These are phyloP conservation scores for Xylaria cubensis DNA, from an alignment of 495 filamentous ascomycete species.

Conservation along the genomic window DNA sequence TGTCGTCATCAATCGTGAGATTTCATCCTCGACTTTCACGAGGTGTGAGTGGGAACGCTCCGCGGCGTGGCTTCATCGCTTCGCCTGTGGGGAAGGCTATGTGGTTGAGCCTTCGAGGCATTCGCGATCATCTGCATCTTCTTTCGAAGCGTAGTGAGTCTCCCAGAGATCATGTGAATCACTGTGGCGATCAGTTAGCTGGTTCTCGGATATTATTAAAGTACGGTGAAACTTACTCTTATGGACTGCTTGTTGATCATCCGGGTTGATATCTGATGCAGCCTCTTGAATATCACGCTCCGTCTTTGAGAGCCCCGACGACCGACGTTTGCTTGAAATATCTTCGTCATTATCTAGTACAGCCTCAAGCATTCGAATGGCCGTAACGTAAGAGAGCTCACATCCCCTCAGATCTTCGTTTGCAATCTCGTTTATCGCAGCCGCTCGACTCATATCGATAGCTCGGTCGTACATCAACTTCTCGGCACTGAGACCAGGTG, in stretches of 20 bases:
- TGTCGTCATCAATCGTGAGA: slow-evolving; percentile 44
- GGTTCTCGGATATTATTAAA: not conserved
- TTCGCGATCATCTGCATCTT: slow-evolving; percentile 52
- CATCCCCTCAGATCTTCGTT: slow-evolving; percentile 87
- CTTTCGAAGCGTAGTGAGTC: slow-evolving; percentile 50
- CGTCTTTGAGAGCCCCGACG: slow-evolving; percentile 46
- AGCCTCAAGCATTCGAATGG: slow-evolving; percentile 91
- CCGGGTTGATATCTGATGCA: slow-evolving; percentile 64
- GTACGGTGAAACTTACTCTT: slow-evolving; percentile 59
- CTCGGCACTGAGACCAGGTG: slow-evolving; percentile 85
- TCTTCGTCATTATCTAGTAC: slow-evolving; percentile 88
- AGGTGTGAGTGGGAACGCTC: slow-evolving; percentile 47
- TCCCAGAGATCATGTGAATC: slow-evolving; percentile 53
- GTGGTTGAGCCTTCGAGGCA: slow-evolving; percentile 47
- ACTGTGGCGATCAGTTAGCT: slow-evolving; percentile 41
- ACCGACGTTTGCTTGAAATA: slow-evolving; percentile 46
- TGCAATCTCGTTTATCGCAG: slow-evolving; percentile 93
- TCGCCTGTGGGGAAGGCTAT: slow-evolving; percentile 45
- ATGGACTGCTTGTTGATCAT: slow-evolving; percentile 74
- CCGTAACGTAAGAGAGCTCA: slow-evolving; percentile 91
- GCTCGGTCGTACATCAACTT: slow-evolving; percentile 98
- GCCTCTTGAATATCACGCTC: slow-evolving; percentile 56
- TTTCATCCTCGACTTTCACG: slow-evolving; percentile 33
- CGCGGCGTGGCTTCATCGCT: slow-evolving; percentile 55
- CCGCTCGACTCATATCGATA: slow-evolving; percentile 91